These are phyloP conservation scores for Neurospora sp. DNA, from an alignment of 495 filamentous ascomycete genomes.

Conservation along the genomic window DNA sequence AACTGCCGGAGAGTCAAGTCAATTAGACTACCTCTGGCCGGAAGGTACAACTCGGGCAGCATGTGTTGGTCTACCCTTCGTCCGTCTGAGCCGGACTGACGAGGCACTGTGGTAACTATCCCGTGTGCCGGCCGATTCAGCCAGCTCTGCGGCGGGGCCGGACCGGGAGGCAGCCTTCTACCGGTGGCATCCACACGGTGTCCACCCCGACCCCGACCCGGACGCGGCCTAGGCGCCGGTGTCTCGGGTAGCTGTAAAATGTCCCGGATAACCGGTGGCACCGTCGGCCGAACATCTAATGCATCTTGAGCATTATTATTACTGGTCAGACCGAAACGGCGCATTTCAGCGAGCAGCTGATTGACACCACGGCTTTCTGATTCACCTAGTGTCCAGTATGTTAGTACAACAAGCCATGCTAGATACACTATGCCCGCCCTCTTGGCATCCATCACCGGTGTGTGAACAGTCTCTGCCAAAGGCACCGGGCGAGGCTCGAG, in stretches of 20 bases:
- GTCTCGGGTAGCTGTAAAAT: constrained; percentile 64
- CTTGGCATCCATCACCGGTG: not conserved
- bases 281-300: constrained; percentile 24
- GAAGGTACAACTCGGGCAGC: constrained; percentile 28
- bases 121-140: constrained; percentile 16
- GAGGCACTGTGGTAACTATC: not conserved
- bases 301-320: constrained; percentile 3
- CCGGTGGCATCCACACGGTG: constrained; percentile 30
- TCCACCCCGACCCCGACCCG: constrained; percentile 19
- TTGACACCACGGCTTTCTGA: constrained; percentile 35
- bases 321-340: constrained; percentile 25
- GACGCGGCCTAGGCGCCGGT: constrained; percentile 54
- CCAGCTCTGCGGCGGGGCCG: constrained; percentile 67
- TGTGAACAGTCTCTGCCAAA: not conserved
- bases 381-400: not conserved
- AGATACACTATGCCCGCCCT: not conserved
- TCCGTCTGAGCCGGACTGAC: not conserved
- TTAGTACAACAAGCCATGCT: not conserved
- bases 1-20: constrained; percentile 50
- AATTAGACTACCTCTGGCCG: constrained; percentile 40
- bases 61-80: constrained; percentile 11
- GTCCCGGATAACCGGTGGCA: constrained; percentile 41
- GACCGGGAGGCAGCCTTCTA: constrained; percentile 49
- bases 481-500: not conserved
- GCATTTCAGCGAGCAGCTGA: constrained; percentile 38